A percentile compares a stretch with the other conserved stretches of the same genome.
Conservation (phyloP, 108 stramenopile species). For the Epithemia pelagica region DNA sequence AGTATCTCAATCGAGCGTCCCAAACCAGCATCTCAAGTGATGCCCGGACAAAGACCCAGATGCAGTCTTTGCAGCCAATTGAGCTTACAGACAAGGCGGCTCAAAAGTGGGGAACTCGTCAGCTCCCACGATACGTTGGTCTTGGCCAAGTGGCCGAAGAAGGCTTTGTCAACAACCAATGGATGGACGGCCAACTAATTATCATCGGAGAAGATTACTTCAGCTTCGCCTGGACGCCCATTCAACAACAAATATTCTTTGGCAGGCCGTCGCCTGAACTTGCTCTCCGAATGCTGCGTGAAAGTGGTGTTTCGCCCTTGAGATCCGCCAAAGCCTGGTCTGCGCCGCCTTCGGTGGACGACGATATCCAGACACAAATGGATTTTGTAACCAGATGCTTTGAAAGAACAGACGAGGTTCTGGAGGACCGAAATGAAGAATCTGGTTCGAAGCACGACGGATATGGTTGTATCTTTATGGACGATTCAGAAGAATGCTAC, state of each 20-base stretch:
- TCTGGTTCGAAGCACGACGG: conserved; percentile 27
- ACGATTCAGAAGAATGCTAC: conserved; percentile 56
- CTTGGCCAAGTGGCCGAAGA: conserved; percentile 65
- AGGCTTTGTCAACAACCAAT: conserved; percentile 56
- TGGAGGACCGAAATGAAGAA: conserved; percentile 33
- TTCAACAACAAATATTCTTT: conserved; percentile 77
- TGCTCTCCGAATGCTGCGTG: conserved; percentile 49
- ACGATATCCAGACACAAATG: conserved; percentile 41
- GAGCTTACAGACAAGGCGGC: conserved; percentile 53
- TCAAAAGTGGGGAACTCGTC: conserved; percentile 56
- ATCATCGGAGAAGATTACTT: conserved; percentile 59
- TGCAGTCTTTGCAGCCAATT: conserved; percentile 47
- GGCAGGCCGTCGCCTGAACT: conserved; percentile 62
- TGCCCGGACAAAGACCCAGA: background rate
- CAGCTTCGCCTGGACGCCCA: conserved; percentile 70
- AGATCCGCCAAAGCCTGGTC: conserved; percentile 19
- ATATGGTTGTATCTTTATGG: conserved; percentile 68
- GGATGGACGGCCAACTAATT: conserved; percentile 62
- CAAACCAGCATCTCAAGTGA: background rate
- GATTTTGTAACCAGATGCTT: conserved; percentile 53
- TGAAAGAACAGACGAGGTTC: conserved; percentile 46
- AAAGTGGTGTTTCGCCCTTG: conserved; percentile 35
- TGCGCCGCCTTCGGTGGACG: conserved; percentile 37
- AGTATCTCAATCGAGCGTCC: background rate
- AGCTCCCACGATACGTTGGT: conserved; percentile 51